Evolutionary conservation across 129 eudicot genomes (phyloP), one percentile per base, ranked within the genome.

Genomic region (Centaurea solstitialis): DNA sequence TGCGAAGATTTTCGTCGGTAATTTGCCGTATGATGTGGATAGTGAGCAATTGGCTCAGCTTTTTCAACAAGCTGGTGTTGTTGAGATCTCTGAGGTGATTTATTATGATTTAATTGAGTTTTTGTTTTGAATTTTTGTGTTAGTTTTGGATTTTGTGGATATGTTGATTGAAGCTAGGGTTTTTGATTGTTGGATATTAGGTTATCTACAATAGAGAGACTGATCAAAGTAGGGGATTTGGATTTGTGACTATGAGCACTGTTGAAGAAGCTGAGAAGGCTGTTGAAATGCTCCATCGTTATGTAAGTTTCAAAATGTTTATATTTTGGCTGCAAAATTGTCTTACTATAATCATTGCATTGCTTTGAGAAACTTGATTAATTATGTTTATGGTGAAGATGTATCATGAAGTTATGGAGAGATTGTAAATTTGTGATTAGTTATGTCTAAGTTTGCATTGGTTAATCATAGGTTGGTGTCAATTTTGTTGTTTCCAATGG

Each of bases 201-300:
- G 89, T 94, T 43, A 92, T 92, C 8, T 89, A 86, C 88, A 82
- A 94, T 40, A 90, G 97, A 88, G 90, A 82, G 23, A 94, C 96
- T 78, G 94, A 89, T 73, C 88, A 72, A 79, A 94, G 98, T 77
- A 68, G 97, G 65, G 98, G 98, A 17, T 92, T 92, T 26, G 98
- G 96, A 9, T 94, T 94, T 70, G 97, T 94, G 73, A 87, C 97
- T 0, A 94, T 94, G 98, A 87, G 92, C 57, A 90, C 87, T 38
- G 97, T 89, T 70, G 94, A 89, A 82, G 97, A 94, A 83, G 97
- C 98, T 57, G 97, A 92, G 53, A 90, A 80, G 47, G 97, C 97
- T 68, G 97, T 90, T 9, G 93, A 87, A 24, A 80, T 81, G 86
- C 86, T 87, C 82, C 30, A 86, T 45, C 76, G 88, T 12, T 89